Evolutionary conservation across 2,329 filamentous ascomycete species (phyloP).

Genomic region (Xenosphaeropsis pyriputrescens): DNA sequence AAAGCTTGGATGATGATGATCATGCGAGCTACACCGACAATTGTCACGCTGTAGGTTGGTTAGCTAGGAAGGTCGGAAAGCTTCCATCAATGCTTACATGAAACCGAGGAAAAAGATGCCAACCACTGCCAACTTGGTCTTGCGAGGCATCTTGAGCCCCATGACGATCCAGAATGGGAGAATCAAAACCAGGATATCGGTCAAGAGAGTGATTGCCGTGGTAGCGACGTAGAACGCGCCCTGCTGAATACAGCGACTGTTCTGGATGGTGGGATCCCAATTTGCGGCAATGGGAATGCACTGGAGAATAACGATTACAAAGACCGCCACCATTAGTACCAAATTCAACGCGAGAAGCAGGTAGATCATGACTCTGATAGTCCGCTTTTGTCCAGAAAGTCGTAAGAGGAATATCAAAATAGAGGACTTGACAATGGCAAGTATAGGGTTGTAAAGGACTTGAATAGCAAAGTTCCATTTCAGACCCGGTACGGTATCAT

Average conservation of each 20-base stretch:
- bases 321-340: conserved; percentile 13
- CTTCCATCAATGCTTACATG: conserved; percentile 16
- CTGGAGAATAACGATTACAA: conserved; percentile 23
- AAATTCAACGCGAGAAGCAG: neutral
- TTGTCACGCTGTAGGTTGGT: conserved; percentile 15
- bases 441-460: too few relatives aligned
- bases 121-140: conserved; percentile 23
- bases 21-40: conserved; percentile 19
- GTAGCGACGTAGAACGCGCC: conserved; percentile 18
- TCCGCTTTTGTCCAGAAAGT: neutral
- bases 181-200: conserved; percentile 23
- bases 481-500: too few relatives aligned
- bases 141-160: conserved; percentile 22
- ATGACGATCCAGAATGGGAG: conserved; percentile 26
- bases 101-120: conserved; percentile 23
- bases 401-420: neutral
- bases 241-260: conserved; percentile 18
- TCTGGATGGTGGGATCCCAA: conserved; percentile 15
- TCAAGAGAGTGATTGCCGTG: conserved; percentile 24
- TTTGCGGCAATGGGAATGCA: conserved; percentile 20
- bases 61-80: neutral
- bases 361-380: neutral
- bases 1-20: conserved; percentile 13
- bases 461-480: too few relatives aligned
- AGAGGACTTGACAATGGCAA: neutral